A percentile compares a stretch with the other conserved stretches of the same genome.
Conservation (phyloP, 78 protist genomes). For the Dictyostelium firmibasis region DNA sequence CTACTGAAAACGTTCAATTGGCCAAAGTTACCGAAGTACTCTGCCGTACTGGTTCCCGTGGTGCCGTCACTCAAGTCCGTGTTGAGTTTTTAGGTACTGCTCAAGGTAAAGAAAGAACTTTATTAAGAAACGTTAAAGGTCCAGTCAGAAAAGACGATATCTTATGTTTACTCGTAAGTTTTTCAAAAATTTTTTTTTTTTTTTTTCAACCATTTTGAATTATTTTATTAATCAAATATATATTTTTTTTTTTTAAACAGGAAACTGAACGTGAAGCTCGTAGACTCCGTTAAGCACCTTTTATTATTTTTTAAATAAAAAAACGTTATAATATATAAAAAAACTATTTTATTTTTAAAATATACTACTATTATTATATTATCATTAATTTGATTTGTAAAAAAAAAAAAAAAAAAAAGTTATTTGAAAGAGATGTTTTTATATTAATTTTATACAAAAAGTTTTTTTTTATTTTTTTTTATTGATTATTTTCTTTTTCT, state of each 20-base stretch:
- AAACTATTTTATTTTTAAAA: neutral
- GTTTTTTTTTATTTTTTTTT: neutral
- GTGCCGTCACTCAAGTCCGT: constrained; percentile 95
- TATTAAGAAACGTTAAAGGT: constrained; percentile 94
- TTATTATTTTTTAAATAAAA: neutral
- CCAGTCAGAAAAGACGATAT: constrained; percentile 92
- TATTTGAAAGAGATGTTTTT: too few relatives aligned
- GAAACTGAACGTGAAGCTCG: constrained; percentile 96
- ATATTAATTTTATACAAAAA: neutral
- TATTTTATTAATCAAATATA: neutral
- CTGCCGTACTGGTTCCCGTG: constrained; percentile 95
- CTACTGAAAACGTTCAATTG: constrained; percentile 80
- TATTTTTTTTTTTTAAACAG: neutral
- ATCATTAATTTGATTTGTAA: neutral
- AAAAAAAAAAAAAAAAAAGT: neutral
- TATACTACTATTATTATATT: neutral
- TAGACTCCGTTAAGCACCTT: constrained; percentile 88
- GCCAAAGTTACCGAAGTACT: constrained; percentile 89
- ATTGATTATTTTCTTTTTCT: neutral
- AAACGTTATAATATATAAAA: neutral
- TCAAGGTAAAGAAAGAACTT: constrained; percentile 75
- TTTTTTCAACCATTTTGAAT: neutral
- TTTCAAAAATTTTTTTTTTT: too few relatives aligned
- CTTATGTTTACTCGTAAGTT: constrained; percentile 83
- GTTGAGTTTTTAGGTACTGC: constrained; percentile 88